A percentile compares a stretch with the other conserved stretches of the same genome.
Evolutionary conservation across 164 flowering plant genomes (phyloP).

Genomic region (Paratinospora sagittata): DNA sequence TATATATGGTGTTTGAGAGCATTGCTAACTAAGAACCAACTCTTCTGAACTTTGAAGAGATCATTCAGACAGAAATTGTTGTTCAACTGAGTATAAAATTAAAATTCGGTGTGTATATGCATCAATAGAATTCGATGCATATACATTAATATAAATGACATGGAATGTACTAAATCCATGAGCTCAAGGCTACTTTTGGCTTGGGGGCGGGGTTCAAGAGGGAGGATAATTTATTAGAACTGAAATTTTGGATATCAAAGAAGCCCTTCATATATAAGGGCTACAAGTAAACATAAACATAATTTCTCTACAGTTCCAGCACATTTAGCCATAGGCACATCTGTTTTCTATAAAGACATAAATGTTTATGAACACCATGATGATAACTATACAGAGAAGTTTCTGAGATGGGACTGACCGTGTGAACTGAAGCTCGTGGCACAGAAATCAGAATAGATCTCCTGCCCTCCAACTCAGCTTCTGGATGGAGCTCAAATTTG

Average conservation of each 20-base stretch:
- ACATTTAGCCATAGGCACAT: neutral
- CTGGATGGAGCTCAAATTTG: neutral
- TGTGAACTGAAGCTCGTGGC: neutral
- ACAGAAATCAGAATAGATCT: neutral
- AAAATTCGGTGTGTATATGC: too few species aligned
- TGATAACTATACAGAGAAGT: conserved; percentile 10
- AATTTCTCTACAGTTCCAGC: neutral
- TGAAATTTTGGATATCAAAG: neutral
- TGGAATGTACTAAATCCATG: neutral
- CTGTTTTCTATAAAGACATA: neutral
- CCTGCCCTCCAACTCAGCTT: neutral
- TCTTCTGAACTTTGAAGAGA: too few species aligned
- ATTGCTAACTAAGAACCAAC: too few species aligned
- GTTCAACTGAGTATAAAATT: too few species aligned
- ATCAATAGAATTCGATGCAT: neutral
- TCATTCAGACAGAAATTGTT: too few species aligned
- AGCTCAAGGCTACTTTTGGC: neutral
- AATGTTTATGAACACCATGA: conserved; percentile 2
- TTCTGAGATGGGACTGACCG: conserved; percentile 4
- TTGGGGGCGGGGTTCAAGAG: neutral
- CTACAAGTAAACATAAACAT: neutral
- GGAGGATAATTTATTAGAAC: neutral
- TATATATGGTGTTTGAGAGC: too few species aligned
- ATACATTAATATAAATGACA: neutral
- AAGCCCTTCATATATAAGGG: neutral